Percentiles rank a stretch among this genome's conserved stretches.
Evolutionary conservation across 1,139 yeast species (phyloP).

Genomic region (Magnusiomyces suaveolens): DNA sequence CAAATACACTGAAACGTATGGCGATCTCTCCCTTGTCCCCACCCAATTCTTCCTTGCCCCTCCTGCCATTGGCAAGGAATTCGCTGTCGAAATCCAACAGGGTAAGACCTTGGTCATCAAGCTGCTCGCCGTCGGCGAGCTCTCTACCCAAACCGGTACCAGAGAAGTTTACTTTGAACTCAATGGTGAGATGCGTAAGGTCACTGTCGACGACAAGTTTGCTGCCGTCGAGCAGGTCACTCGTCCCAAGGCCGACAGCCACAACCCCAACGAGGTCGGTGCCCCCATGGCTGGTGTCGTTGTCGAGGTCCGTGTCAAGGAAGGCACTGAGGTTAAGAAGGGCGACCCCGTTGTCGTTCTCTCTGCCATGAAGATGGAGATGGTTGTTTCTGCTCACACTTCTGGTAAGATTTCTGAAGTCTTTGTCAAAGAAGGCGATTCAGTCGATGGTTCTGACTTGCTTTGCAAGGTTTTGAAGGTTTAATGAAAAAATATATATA

Average conservation of each 20-base stretch:
- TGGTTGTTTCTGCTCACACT: constrained; percentile 91
- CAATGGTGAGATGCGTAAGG: constrained; percentile 97
- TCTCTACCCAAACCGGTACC: constrained; percentile 73
- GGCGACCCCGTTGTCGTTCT: constrained; percentile 93
- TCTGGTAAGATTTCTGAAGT: constrained; percentile 75
- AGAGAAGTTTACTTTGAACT: constrained; percentile 96
- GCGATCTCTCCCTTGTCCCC: constrained; percentile 89
- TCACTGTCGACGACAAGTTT: constrained; percentile 78
- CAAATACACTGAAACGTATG: constrained; percentile 64
- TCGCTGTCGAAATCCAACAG: constrained; percentile 80
- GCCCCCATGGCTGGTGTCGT: constrained; percentile 99
- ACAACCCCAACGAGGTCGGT: constrained; percentile 86
- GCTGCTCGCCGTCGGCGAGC: constrained; percentile 86
- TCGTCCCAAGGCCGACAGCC: constrained; percentile 82
- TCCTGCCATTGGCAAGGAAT: constrained; percentile 78
- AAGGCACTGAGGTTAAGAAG: constrained; percentile 82
- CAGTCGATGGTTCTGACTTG: constrained; percentile 89
- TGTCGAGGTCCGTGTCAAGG: constrained; percentile 83
- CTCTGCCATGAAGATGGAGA: constrained; percentile 99
- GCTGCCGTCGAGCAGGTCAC: constrained; percentile 76
- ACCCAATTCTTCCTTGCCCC: constrained; percentile 84
- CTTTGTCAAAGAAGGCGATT: constrained; percentile 77
- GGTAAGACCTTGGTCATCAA: constrained; percentile 91
- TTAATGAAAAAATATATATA: constrained; percentile 2
- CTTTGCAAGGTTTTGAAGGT: constrained; percentile 41